phyloP scores from a whole-genome alignment of 345 rosid genomes.

The Mallotus nudiflorus region DNA sequence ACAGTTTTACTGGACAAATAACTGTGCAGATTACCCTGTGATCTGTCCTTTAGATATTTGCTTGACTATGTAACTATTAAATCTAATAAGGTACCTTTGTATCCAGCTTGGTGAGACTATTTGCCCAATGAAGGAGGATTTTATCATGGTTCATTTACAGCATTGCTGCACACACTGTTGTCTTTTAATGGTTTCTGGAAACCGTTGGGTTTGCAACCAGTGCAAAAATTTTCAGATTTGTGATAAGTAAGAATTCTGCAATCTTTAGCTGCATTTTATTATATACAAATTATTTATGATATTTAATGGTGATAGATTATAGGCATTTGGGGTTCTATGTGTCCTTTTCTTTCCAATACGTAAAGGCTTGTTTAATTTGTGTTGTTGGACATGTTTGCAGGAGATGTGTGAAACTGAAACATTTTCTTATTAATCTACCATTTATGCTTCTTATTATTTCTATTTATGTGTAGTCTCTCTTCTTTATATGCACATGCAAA shows the following conservation, averaged over 20 bases:
- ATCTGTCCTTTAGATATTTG: neutral
- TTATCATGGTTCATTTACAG: slow-evolving; percentile 99
- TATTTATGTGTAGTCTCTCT: neutral
- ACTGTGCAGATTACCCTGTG: neutral
- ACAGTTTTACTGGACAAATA: neutral
- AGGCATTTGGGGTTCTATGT: neutral
- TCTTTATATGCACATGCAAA: neutral
- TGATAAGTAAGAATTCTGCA: slow-evolving; percentile 64
- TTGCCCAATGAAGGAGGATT: slow-evolving; percentile 97
- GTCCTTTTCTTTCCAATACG: neutral
- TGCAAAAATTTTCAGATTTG: slow-evolving; percentile 95
- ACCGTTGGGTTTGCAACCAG: slow-evolving; percentile 84
- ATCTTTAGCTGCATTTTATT: slow-evolving; percentile 17
- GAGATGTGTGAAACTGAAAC: neutral
- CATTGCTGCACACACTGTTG: slow-evolving; percentile 89
- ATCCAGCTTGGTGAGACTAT: slow-evolving; percentile 98
- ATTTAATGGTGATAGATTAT: neutral
- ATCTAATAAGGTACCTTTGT: neutral
- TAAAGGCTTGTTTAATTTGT: neutral
- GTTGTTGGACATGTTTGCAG: neutral
- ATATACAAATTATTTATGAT: neutral
- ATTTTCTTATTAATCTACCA: too few relatives aligned
- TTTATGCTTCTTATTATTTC: too few relatives aligned
- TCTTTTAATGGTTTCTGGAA: slow-evolving; percentile 85
- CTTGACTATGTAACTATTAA: slow-evolving; percentile 5